These are phyloP conservation scores for Eucalyptus polyanthemos DNA, from an alignment of 345 rosid genomes.

Conservation along the genomic window DNA sequence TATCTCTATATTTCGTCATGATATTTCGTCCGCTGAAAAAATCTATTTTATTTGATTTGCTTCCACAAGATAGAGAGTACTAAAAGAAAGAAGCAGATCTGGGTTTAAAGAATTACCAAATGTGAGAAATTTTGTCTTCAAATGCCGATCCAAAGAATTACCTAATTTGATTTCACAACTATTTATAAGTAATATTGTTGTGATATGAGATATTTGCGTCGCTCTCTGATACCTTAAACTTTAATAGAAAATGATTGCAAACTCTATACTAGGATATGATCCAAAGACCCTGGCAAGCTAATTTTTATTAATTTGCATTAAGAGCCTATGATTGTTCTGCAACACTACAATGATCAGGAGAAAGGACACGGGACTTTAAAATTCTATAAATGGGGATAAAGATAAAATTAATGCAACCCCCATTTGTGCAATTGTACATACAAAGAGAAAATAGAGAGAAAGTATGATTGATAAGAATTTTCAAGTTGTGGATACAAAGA, in stretches of 20 bases:
- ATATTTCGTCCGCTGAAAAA: not conserved
- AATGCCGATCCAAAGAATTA: not conserved
- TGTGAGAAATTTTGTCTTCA: not conserved
- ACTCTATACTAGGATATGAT: not conserved
- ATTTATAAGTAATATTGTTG: no score
- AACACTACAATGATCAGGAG: not conserved
- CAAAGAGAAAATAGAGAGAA: not conserved
- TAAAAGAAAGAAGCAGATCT: not conserved
- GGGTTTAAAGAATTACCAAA: not conserved
- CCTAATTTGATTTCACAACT: no score
- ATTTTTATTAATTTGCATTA: not conserved
- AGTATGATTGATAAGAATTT: not conserved
- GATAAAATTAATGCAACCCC: not conserved
- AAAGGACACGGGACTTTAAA: not conserved
- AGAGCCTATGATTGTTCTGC: not conserved
- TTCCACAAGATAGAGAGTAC: not conserved
- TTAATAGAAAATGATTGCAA: not conserved
- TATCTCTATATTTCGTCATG: not conserved
- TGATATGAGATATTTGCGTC: not conserved
- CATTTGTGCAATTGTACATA: not conserved
- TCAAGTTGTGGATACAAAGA: not conserved
- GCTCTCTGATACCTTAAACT: not conserved
- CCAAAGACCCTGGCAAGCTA: not conserved
- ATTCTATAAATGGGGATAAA: not conserved
- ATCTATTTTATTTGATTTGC: not conserved